A percentile compares a stretch with the other conserved stretches of the same genome.
These are phyloP conservation scores for Blastomyces parvus DNA, from an alignment of 2,329 filamentous ascomycete genomes.

Conservation along the genomic window DNA sequence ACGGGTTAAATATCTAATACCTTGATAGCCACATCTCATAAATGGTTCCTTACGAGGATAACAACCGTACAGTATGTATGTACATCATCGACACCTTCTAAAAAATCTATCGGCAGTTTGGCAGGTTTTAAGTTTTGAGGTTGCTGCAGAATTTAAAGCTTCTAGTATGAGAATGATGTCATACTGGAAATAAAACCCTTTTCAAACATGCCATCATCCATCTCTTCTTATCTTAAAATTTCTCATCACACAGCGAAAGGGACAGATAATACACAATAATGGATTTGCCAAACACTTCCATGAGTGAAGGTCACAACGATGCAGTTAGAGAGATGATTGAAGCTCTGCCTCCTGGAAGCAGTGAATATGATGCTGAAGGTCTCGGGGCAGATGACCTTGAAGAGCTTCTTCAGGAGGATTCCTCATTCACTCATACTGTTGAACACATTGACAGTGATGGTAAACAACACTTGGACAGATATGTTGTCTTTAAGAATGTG, in stretches of 20 bases:
- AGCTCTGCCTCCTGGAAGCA: slow-evolving; percentile 3
- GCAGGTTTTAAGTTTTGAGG: not conserved
- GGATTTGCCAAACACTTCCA: not conserved
- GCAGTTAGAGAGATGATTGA: slow-evolving; percentile 2
- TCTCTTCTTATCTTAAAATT: not conserved
- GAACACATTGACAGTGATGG: not conserved
- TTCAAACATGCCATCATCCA: not conserved
- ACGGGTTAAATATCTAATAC: not conserved
- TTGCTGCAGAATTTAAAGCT: not conserved
- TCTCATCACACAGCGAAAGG: not conserved
- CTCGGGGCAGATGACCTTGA: slow-evolving; percentile 5
- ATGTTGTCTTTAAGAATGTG: slow-evolving; percentile 4
- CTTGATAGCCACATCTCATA: not conserved
- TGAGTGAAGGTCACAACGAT: not conserved
- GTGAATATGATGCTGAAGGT: slow-evolving; percentile 6
- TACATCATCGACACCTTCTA: too few species aligned
- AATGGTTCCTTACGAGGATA: not conserved
- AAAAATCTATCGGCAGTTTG: too few species aligned
- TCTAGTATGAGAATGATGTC: not conserved
- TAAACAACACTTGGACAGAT: not conserved
- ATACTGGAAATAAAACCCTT: slow-evolving; percentile 1
- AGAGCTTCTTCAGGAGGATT: slow-evolving; percentile 3
- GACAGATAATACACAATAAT: not conserved
- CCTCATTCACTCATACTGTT: not conserved
- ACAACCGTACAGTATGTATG: too few species aligned